These are phyloP conservation scores for Phaeosphaeriaceae sp. DNA, from an alignment of 2,329 filamentous ascomycete genomes.

Conservation along the genomic window DNA sequence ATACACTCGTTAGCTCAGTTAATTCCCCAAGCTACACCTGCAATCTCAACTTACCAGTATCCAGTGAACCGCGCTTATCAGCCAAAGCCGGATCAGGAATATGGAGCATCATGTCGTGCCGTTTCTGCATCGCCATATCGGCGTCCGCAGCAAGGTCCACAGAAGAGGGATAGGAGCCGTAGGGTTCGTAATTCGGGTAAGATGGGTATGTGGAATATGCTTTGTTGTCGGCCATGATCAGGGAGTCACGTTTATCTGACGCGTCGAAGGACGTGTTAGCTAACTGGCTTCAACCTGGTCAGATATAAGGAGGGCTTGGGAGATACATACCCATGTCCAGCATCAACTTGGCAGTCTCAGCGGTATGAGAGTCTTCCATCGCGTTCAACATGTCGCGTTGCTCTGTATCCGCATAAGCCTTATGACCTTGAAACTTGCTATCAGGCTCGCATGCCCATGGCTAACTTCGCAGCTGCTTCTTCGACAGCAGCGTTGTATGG, in stretches of 20 bases:
- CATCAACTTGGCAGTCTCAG: not conserved
- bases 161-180: not conserved
- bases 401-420: not conserved
- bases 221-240: not conserved
- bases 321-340: not conserved
- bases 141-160: not conserved
- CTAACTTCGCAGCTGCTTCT: not conserved
- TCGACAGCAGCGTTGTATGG: not conserved
- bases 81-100: not conserved
- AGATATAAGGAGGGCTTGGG: not conserved
- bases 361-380: not conserved
- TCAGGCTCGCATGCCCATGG: not conserved
- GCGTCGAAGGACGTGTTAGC: not conserved
- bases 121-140: not conserved
- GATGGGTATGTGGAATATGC: not conserved
- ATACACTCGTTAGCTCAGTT: not conserved
- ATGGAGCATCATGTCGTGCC: not conserved
- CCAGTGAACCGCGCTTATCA: not conserved
- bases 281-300: not conserved
- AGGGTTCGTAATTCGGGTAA: not conserved
- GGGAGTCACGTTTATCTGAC: not conserved
- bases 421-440: not conserved
- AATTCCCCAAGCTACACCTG: not conserved
- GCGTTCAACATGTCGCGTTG: not conserved
- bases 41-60: not conserved